Percentiles rank a stretch among this genome's conserved stretches.
These are phyloP conservation scores for Saxophila tyrrhenica DNA, from an alignment of 495 filamentous ascomycete species.

Conservation along the genomic window DNA sequence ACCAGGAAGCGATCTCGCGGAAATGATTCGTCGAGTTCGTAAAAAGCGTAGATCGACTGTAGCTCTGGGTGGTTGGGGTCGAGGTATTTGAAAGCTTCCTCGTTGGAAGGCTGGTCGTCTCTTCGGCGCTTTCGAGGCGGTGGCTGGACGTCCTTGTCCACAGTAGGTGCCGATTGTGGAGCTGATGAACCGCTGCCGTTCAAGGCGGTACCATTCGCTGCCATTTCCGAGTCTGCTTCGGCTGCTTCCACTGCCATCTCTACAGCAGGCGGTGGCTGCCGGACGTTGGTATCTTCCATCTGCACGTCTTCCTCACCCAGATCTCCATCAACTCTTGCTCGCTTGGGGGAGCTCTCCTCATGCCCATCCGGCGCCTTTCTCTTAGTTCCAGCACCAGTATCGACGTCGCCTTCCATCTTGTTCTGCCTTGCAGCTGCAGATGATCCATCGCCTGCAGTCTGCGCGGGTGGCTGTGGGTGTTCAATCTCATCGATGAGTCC, in stretches of 20 bases:
- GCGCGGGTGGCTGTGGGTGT: background rate
- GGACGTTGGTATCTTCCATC: background rate
- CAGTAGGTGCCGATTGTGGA: background rate
- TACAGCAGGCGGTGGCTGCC: background rate
- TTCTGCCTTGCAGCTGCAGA: slow-evolving; percentile 19
- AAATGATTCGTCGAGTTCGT: slow-evolving; percentile 69
- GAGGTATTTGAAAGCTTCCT: slow-evolving; percentile 91
- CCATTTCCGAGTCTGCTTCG: slow-evolving; percentile 13
- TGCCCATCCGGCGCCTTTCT: slow-evolving; percentile 22
- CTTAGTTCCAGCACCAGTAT: slow-evolving; percentile 24
- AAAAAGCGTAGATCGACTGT: slow-evolving; percentile 63
- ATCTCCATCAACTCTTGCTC: slow-evolving; percentile 21
- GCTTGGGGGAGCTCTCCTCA: slow-evolving; percentile 21
- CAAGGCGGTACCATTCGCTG: background rate
- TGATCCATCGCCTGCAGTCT: slow-evolving; percentile 5
- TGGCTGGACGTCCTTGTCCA: slow-evolving; percentile 7
- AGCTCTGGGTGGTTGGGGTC: slow-evolving; percentile 60
- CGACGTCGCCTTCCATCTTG: background rate
- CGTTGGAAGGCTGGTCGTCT: slow-evolving; percentile 33
- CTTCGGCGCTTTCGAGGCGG: slow-evolving; percentile 26
- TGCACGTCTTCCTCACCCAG: slow-evolving; percentile 19
- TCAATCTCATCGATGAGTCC: slow-evolving; percentile 39
- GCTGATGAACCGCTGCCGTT: background rate
- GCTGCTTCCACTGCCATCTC: background rate
- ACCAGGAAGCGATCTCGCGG: slow-evolving; percentile 89